phyloP scores from a whole-genome alignment of 1,139 yeast species.

The Trichomonascaceae sp. region DNA sequence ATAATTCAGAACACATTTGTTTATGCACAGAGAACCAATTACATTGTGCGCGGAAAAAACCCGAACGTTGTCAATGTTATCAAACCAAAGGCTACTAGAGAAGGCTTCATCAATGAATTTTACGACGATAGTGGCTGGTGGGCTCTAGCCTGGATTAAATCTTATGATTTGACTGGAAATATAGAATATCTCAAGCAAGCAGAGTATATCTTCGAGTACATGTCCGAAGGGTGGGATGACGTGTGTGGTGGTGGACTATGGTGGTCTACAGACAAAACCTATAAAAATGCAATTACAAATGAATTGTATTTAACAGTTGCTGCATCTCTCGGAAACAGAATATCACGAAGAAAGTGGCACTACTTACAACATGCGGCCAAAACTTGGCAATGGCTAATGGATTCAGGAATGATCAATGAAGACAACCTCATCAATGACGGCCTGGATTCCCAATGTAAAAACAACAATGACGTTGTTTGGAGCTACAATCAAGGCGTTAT shows the following conservation, averaged over 20 bases:
- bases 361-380: constrained; percentile 17
- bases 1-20: constrained; percentile 13
- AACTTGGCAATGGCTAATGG: constrained; percentile 16
- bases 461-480: constrained; percentile 17
- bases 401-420: constrained; percentile 13
- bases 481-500: constrained; percentile 20
- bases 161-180: constrained; percentile 15
- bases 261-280: constrained; percentile 15
- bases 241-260: constrained; percentile 17
- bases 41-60: constrained; percentile 2
- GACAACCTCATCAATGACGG: constrained; percentile 17
- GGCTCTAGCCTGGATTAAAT: constrained; percentile 18
- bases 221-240: constrained; percentile 15
- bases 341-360: constrained; percentile 4
- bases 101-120: constrained; percentile 16
- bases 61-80: background rate
- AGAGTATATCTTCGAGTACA: constrained; percentile 12
- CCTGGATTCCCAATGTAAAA: constrained; percentile 12
- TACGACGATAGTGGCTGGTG: constrained; percentile 21
- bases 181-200: constrained; percentile 12
- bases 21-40: constrained; percentile 13
- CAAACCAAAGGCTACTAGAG: constrained; percentile 7
- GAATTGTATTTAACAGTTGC: constrained; percentile 15
- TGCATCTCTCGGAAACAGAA: constrained; percentile 15
- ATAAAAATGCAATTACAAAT: constrained; percentile 18